Evolutionary conservation across 352 stramenopile species (phyloP), one percentile per base, ranked within the genome.

Genomic region (Globisporangium perplexum): DNA sequence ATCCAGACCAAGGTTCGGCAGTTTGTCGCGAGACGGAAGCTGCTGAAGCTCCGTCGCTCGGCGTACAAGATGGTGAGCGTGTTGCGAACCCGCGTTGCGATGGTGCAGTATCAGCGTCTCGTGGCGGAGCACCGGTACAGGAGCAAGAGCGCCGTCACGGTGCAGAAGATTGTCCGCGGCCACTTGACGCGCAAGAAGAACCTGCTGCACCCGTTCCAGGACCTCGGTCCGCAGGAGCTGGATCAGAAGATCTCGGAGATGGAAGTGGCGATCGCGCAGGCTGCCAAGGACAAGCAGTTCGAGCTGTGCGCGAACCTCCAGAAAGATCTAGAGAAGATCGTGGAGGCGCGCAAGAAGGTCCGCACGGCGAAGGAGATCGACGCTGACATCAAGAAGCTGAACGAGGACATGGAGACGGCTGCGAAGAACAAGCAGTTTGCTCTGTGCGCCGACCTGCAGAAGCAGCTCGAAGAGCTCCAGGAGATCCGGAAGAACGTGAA

Each of bases 361-460:
- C 83, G 84, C n/a, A 96, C 84, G 0, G 76, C 81, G 0, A 95
- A 96, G 55, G 84, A 96, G 52, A 75, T 96, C 36, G 86, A 96
- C 45, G 62, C 62, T 5, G 84, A 88, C 50, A 96, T 95, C 36
- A 71, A 72, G 23, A 79, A 77, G 42, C 26, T 94, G 17, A 87
- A 90, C 43, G 58, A 65, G 3, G 83, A 90, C 22, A 92, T 96
- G 83, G 86, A 94, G 20, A 50, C 63, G 4, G 79, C 83, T 8
- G 83, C 82, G 5, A 60, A 68, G 48, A 76, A 69, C 45, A 96
- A 96, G 47, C 77, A 94, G 59, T 95, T 93, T 68, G 82, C 75
- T 0, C 64, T 68, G 12, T 95, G 86, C 62, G 85, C 80, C 15
- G 77, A 90, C 17, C 48, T 96, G 14, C 83, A 96, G 41, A 91